Evolutionary conservation across 148 eudicot species (phyloP), one percentile per base, ranked within the genome.

Genomic region (Rhododendron ferrugineum): DNA sequence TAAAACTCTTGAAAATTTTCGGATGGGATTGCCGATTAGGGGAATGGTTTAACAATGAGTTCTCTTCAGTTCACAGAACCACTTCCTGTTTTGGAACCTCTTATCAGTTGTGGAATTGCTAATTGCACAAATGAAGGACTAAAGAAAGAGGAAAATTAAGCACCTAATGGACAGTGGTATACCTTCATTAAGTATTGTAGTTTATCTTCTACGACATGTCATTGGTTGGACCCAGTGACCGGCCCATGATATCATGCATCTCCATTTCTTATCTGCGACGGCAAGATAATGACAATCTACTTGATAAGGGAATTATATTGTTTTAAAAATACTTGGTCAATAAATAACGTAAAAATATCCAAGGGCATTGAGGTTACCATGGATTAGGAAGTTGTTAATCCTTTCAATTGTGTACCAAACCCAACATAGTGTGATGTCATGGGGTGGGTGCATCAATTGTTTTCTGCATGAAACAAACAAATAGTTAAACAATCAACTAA

Each of bases 231-330:
- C 80, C 85, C 88, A 80, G 13, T 77, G 49, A 82, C 91, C 91
- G 88, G 88, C 89, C 91, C 88, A 89, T 89, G 87, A 89, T 42
- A 81, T 89, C 89, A 89, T 70, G 66, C 88, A 84, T 30, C 76
- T 6, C 66, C 13, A 79, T 86, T 79, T 85, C 60, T 87, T 85
- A 80, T 23, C 82, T 36, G 66, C 46, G 28, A 80, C 60, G 62
- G 64, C 60, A 78, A 54, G 85, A 52, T 34, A 64, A 30, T 11
- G 74, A 72, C 76, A 4, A 40, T 80, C 20, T n/a, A 22, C 13
- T 47, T 75, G 78, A 74, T 16, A 85, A 82, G 56, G n/a, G 77
- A 64, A 47, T 82, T 62, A 14, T 70, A 70, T 30, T 84, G 46
- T 7, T 88, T 70, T 84, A 88, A 68, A 56, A 86, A 36, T 52